phyloP scores from a whole-genome alignment of 352 stramenopile species.

The Pythium phragmiticola region DNA sequence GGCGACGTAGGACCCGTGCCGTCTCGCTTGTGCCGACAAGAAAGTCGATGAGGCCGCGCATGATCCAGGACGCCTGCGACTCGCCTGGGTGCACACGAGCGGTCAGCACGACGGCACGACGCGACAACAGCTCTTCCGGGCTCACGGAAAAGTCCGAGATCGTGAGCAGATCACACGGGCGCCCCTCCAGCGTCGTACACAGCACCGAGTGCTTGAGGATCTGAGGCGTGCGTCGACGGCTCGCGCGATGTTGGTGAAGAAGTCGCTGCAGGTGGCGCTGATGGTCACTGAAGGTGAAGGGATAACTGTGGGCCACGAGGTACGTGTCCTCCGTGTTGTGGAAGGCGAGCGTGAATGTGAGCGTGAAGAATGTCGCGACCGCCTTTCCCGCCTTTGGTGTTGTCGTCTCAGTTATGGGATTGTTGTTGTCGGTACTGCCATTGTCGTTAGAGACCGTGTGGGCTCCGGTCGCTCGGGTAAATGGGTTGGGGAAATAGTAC shows the following conservation, averaged over 20 bases:
- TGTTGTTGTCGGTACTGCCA: conserved; percentile 3
- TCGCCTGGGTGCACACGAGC: conserved; percentile 91
- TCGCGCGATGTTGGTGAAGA: conserved; percentile 16
- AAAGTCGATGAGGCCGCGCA: conserved; percentile 92
- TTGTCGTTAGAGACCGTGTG: conserved; percentile 18
- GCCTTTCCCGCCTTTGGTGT: neutral
- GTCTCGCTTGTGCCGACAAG: conserved; percentile 58
- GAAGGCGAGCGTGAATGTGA: conserved; percentile 89
- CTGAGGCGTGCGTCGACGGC: neutral
- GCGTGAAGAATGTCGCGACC: conserved; percentile 70
- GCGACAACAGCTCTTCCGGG: conserved; percentile 31
- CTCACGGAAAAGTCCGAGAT: conserved; percentile 57
- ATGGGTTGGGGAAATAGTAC: conserved; percentile 86
- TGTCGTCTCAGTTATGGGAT: neutral
- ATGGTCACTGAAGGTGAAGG: conserved; percentile 90
- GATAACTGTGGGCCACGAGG: conserved; percentile 90
- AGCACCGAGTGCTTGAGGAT: conserved; percentile 53
- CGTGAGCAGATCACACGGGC: conserved; percentile 70
- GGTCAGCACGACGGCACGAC: conserved; percentile 74
- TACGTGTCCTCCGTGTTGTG: conserved; percentile 78
- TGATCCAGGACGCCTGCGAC: conserved; percentile 91
- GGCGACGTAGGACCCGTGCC: conserved; percentile 68
- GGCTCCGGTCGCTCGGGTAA: conserved; percentile 21
- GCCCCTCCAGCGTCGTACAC: conserved; percentile 57
- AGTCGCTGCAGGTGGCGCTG: conserved; percentile 53